Evolutionary conservation across 2,329 filamentous ascomycete species (phyloP), one percentile per base, ranked within the genome.

Genomic region (Cryphonectria radicalis): DNA sequence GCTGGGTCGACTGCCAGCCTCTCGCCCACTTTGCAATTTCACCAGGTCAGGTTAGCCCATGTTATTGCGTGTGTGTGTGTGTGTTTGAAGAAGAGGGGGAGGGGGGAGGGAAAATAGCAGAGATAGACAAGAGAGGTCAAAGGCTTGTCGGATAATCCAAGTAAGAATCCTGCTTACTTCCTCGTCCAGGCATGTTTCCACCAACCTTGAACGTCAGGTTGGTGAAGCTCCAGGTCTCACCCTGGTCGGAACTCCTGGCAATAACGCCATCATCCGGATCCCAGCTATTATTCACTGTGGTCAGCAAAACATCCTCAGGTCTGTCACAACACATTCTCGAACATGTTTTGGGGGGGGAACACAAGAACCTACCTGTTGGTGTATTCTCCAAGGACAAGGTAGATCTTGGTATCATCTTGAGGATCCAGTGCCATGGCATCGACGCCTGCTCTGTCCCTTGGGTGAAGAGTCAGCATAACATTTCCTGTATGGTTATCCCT

Each of bases 121-220:
- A 63, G 13, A 46, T 42, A 25, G 13, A 6, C 0, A 10, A 62
- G 14, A 46, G 43, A 4, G 59, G 35, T 17, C 32, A 7, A 42
- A n/a, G n/a, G 17, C 8, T 35, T 14, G 35, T 35, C 37, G 37
- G 37, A 11, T 53, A 17, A 22, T 25, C 50, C 10, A 46, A 42
- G 37, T 32, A 13, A 40, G 10, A 10, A 40, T 14, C 4, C 7
- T 43, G 25, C 67, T 63, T 53, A 68, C 67, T 86, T 10, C 88
- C 88, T 40, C 88, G 84, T 1, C 88, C 88, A 10, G 88, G 87
- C 87, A 89, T 89, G 76, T 90, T 90, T 0, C 88, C 88, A 10
- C 88, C 88, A 63, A 89, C 86, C 76, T 90, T 90, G 81, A 90
- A 90, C 2, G 86, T 82, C 0, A 90, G 80, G 7, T 80, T 79